A percentile compares a stretch with the other conserved stretches of the same genome.
Conservation (phyloP, 176 grass and related monocot genomes). For the maize (Zea mays) region Zm-B73-REFERENCE-NAM-5.0 NC_050101.1:152329001-152329500, state of each 20-base stretch:
- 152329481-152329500: neutral
- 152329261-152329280: neutral
- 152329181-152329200: neutral
- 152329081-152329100: neutral
- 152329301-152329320: neutral
- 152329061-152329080: slow-evolving; percentile 18
- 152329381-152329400: slow-evolving; percentile 33
- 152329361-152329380: neutral
- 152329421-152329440: too few species aligned
- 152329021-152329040: slow-evolving; percentile 26
- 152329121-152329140: neutral
- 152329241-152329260: neutral
- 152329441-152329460: neutral
- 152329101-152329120: slow-evolving; percentile 17
- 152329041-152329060: slow-evolving; percentile 16
- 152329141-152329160: slow-evolving; percentile 16
- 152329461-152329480: slow-evolving; percentile 11
- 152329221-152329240: too few species aligned
- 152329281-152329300: slow-evolving; percentile 53
- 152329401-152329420: slow-evolving; percentile 31
- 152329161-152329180: slow-evolving; percentile 23
- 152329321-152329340: neutral
- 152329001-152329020: neutral
- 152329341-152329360: slow-evolving; percentile 26
- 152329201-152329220: neutral